A percentile compares a stretch with the other conserved stretches of the same genome.
Conservation (phyloP, 495 filamentous ascomycete genomes). For the Neurospora africana region DNA sequence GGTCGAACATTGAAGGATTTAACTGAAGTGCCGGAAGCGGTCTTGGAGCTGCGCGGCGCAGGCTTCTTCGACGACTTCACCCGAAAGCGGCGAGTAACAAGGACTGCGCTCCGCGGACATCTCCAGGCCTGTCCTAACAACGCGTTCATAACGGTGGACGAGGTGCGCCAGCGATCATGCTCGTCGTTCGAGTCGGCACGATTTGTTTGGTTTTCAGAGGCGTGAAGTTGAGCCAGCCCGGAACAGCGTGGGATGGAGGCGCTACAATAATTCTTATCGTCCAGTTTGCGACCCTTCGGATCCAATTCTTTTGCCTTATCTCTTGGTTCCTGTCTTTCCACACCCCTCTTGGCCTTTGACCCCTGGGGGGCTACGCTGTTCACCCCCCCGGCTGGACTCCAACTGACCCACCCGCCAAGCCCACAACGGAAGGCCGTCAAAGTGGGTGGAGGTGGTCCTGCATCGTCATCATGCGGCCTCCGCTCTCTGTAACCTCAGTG, state of each 20-base stretch:
- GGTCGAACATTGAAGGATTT: background rate
- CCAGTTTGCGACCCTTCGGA: background rate
- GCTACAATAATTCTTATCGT: background rate
- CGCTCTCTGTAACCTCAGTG: background rate
- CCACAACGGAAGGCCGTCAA: background rate
- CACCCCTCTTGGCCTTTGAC: background rate
- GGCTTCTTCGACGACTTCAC: background rate
- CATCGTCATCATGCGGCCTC: conserved; percentile 13
- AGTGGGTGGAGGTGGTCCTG: conserved; percentile 1
- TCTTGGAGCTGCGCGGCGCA: background rate
- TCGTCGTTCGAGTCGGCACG: conserved; percentile 1
- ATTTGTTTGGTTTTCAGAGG: background rate
- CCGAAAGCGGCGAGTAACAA: conserved; percentile 6
- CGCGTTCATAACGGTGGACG: conserved; percentile 20
- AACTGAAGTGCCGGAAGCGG: background rate
- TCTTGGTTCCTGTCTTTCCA: background rate
- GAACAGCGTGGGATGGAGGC: background rate
- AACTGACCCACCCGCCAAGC: background rate
- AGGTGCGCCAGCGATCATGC: conserved; percentile 12
- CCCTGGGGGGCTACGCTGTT: background rate
- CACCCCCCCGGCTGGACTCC: background rate
- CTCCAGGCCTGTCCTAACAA: conserved; percentile 12
- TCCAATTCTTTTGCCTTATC: background rate
- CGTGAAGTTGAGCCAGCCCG: background rate
- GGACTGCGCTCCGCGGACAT: conserved; percentile 7